These are phyloP conservation scores for Septoria petroselini DNA, from an alignment of 2,329 filamentous ascomycete genomes.

Conservation along the genomic window DNA sequence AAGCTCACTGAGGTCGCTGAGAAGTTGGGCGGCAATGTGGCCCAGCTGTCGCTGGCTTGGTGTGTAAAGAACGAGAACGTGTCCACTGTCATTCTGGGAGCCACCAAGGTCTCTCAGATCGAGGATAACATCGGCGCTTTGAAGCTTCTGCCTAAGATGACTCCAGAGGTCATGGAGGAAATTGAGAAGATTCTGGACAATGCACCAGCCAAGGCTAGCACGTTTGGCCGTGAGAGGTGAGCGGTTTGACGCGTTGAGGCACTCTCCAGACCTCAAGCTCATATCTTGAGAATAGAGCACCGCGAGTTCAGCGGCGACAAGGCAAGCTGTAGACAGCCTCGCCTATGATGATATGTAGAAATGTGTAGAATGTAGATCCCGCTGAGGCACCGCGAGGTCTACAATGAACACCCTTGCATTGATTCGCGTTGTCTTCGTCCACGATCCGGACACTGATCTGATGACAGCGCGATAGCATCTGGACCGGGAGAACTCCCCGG, in stretches of 20 bases:
- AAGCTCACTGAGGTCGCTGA: slow-evolving; percentile 52
- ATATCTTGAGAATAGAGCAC: neutral
- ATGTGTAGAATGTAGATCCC: neutral
- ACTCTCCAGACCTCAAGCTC: neutral
- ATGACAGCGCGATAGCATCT: no score
- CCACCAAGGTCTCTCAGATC: slow-evolving; percentile 49
- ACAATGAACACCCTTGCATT: no score
- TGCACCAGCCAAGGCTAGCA: slow-evolving; percentile 37
- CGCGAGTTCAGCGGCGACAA: neutral
- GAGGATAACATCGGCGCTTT: slow-evolving; percentile 50
- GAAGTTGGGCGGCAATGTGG: slow-evolving; percentile 47
- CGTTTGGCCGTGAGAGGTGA: slow-evolving; percentile 40
- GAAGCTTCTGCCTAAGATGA: slow-evolving; percentile 42
- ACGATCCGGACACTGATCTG: neutral
- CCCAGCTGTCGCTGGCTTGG: slow-evolving; percentile 60
- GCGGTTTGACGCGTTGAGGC: slow-evolving; percentile 4
- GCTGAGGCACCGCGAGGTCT: neutral
- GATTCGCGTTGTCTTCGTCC: neutral
- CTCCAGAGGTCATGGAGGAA: slow-evolving; percentile 42
- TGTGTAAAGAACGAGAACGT: slow-evolving; percentile 58
- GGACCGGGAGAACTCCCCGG: no score
- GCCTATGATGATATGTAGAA: slow-evolving; percentile 2
- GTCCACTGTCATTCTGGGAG: slow-evolving; percentile 54
- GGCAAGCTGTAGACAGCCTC: slow-evolving; percentile 4
- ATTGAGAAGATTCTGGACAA: slow-evolving; percentile 47